Evolutionary conservation across 768 basidiomycete genomes (phyloP).

Genomic region (Kwoniella dejecticola): DNA sequence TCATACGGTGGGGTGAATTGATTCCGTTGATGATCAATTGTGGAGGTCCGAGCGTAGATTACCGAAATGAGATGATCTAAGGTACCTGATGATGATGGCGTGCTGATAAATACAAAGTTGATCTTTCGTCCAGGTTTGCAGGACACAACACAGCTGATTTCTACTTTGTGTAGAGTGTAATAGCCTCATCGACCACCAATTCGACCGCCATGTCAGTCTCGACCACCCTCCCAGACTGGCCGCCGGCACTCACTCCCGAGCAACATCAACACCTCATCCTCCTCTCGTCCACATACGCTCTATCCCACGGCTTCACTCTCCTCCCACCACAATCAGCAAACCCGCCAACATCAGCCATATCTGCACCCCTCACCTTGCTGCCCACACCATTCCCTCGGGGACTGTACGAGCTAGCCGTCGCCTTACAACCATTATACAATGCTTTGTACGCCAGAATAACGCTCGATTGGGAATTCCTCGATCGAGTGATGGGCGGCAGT

Average conservation of each 20-base stretch:
- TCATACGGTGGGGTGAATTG: not conserved
- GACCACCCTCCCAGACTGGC: constrained; percentile 62
- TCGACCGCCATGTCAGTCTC: constrained; percentile 11
- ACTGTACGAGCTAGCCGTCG: constrained; percentile 67
- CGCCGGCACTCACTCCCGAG: constrained; percentile 65
- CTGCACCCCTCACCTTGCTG: constrained; percentile 85
- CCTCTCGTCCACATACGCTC: constrained; percentile 76
- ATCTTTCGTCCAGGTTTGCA: not conserved
- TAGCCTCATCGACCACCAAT: not conserved
- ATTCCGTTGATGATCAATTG: not conserved
- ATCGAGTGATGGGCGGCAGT: constrained; percentile 80
- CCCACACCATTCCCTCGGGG: constrained; percentile 80
- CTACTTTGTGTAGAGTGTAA: not conserved
- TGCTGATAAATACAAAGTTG: constrained; percentile 5
- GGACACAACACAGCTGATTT: not conserved
- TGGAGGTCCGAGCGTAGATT: not conserved
- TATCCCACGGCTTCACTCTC: constrained; percentile 72
- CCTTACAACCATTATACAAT: constrained; percentile 78
- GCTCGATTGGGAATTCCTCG: constrained; percentile 75
- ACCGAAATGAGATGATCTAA: not conserved
- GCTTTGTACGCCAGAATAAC: constrained; percentile 81
- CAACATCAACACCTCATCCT: constrained; percentile 67
- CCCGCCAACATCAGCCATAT: constrained; percentile 68
- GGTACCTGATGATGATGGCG: not conserved
- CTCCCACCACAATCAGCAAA: constrained; percentile 54